Conservation (phyloP, 2,329 filamentous ascomycete species). For the Talaromyces sp. region DNA sequence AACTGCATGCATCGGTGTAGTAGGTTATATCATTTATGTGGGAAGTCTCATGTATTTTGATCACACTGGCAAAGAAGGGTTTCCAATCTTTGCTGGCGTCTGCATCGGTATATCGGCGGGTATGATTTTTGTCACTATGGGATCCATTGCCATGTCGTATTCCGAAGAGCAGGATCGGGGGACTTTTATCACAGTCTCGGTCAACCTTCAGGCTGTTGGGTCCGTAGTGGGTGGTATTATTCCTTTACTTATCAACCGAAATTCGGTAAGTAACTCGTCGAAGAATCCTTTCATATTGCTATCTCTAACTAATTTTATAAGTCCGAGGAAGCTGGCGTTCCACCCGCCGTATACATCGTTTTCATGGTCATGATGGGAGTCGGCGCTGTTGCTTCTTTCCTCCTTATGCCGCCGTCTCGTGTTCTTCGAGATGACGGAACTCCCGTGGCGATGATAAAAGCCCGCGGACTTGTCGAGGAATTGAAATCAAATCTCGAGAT, state of each 20-base stretch:
- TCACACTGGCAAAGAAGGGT: background rate
- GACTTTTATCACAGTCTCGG: constrained; percentile 22
- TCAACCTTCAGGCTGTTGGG: constrained; percentile 26
- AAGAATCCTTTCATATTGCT: too few species aligned
- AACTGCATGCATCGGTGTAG: background rate
- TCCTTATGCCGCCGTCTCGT: background rate
- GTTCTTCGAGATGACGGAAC: constrained; percentile 13
- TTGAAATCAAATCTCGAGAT: constrained; percentile 24
- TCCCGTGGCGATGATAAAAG: constrained; percentile 20
- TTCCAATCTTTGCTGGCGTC: background rate
- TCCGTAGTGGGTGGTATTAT: background rate
- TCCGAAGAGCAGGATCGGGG: constrained; percentile 29
- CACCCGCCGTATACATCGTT: background rate
- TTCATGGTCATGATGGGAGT: background rate
- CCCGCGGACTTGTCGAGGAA: constrained; percentile 21
- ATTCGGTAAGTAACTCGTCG: background rate
- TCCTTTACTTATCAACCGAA: background rate
- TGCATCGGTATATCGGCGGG: constrained; percentile 22
- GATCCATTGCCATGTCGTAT: constrained; percentile 28
- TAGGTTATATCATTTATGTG: background rate
- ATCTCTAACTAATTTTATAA: too few species aligned
- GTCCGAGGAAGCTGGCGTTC: background rate
- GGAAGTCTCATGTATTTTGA: constrained; percentile 1
- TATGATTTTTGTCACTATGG: constrained; percentile 24
- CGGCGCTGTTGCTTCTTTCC: background rate